Evolutionary conservation across 2,329 filamentous ascomycete genomes (phyloP).

Genomic region (Exophiala phaeomuriformis): DNA sequence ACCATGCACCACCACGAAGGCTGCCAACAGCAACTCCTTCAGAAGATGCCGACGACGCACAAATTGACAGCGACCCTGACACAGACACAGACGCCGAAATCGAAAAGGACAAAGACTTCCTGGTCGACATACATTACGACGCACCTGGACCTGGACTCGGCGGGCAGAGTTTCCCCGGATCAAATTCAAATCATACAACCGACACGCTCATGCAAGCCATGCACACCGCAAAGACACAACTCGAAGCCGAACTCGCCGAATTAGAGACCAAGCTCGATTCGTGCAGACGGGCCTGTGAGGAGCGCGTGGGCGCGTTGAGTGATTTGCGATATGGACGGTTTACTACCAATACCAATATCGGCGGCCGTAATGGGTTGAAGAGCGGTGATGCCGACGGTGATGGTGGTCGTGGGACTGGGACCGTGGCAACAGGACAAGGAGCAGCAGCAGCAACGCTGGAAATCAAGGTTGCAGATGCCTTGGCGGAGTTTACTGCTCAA

Average conservation of each 20-base stretch:
- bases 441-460: background rate
- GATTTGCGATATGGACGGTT: constrained; percentile 76
- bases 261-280: constrained; percentile 58
- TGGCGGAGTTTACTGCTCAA: constrained; percentile 7
- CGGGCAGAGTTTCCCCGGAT: constrained; percentile 4
- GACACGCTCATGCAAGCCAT: constrained; percentile 61
- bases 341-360: too few relatives aligned
- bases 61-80: background rate
- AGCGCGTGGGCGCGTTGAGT: constrained; percentile 65
- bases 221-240: constrained; percentile 55
- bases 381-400: too few relatives aligned
- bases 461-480: constrained; percentile 8
- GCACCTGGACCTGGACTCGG: constrained; percentile 6
- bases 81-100: background rate
- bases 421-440: background rate
- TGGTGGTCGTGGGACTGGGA: too few relatives aligned
- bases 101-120: background rate
- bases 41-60: background rate
- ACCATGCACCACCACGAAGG: background rate
- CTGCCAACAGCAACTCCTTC: background rate
- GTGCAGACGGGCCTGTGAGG: constrained; percentile 55
- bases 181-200: constrained; percentile 48
- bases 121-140: constrained; percentile 1
- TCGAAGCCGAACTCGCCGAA: constrained; percentile 61
- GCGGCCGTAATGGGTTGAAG: too few relatives aligned